Evolutionary conservation across 306 rosid species (phyloP), one percentile per base, ranked within the genome.

Genomic region (Prinsepia uniflora): DNA sequence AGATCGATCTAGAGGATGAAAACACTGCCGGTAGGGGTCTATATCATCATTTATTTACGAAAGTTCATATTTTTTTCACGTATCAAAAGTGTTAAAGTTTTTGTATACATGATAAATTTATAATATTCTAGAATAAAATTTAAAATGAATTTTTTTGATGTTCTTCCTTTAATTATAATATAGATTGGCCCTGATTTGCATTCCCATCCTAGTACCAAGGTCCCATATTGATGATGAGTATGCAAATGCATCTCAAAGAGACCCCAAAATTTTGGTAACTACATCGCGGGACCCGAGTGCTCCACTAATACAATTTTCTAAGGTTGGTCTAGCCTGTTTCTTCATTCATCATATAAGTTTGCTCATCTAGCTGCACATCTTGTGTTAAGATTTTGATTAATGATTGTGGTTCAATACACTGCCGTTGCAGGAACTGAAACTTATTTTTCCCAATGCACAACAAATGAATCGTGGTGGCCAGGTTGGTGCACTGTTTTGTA

Each of bases 401-500:
- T 59, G 59, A 75, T 57, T 69, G 22, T 41, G 60, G 41, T 73
- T 77, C 43, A 22, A 24, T 70, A 46, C 44, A 24, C 71, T 76
- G 46, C 74, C 46, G 67, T 41, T 76, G 68, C 78, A 94, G 98
- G 98, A 94, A 72, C 71, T 94, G 81, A 94, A 86, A 73, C 56
- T 84, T 45, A 89, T 94, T 69, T 89, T 94, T 73, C 98, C 98
- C 6, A 94, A 94, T 84, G 91, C 97, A 9, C 86, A 87, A 72
- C 85, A 85, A 77, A 89, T 90, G 84, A 94, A 94, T 80, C 97
- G 98, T 67, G 98, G 98, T 84, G 84, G 95, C 65, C 97, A 94
- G 98, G 98, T 90, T 72, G 53, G 89, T 81, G 64, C 20, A 20
- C 10, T 2, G 36, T 47, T 48, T 34, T 24, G 6, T 15, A 7